phyloP scores from a whole-genome alignment of 345 rosid genomes.

The Excoecaria agallocha region DNA sequence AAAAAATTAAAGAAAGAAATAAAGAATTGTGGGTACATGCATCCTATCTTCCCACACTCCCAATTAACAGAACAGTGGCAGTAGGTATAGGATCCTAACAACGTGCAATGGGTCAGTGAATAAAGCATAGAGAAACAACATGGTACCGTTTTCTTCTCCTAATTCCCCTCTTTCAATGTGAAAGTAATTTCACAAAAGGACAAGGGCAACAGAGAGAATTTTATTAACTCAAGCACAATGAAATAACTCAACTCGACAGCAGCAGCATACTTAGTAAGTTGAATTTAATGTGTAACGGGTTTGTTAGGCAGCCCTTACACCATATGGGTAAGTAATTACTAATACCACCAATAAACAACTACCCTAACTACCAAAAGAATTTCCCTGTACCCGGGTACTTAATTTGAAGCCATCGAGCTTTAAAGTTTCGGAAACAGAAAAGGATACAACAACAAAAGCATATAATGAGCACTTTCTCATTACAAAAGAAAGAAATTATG shows the following conservation, averaged over 20 bases:
- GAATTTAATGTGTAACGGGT: background rate
- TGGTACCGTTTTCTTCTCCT: background rate
- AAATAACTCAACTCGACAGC: background rate
- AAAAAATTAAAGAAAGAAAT: background rate
- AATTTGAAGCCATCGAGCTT: background rate
- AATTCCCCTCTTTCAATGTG: background rate
- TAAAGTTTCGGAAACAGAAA: background rate
- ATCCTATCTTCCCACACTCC: constrained; percentile 21
- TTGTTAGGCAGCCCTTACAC: background rate
- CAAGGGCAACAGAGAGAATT: constrained; percentile 13
- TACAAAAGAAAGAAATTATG: background rate
- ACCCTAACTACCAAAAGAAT: constrained; percentile 16
- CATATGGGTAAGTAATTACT: background rate
- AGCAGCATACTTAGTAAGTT: background rate
- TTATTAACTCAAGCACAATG: background rate
- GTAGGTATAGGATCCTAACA: constrained; percentile 4
- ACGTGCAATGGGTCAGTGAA: constrained; percentile 1
- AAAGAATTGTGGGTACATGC: constrained; percentile 24
- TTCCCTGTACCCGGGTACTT: too few relatives aligned
- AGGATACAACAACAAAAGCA: background rate
- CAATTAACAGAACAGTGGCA: background rate
- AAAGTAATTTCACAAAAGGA: constrained; percentile 2
- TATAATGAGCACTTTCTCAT: background rate
- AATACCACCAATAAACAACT: constrained; percentile 13
- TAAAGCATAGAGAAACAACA: background rate